These are phyloP conservation scores for Pleomassaria siparia DNA, from an alignment of 2,329 filamentous ascomycete species.

Conservation along the genomic window DNA sequence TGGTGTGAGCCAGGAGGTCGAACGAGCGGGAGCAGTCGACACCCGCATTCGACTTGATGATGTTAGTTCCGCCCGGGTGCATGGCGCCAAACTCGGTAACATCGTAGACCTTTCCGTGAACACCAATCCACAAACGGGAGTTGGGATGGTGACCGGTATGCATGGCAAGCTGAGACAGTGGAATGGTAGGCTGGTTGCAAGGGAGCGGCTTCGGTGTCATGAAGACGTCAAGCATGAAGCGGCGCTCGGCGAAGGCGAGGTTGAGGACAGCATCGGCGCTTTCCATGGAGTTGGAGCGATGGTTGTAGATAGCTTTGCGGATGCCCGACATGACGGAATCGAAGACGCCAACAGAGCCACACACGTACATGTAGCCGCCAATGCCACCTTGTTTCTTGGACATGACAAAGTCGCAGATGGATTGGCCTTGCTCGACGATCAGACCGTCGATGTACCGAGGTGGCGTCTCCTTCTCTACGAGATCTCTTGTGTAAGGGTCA, in stretches of 20 bases:
- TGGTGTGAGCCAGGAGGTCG: conserved; percentile 86
- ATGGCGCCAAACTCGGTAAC: conserved; percentile 77
- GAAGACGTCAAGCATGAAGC: conserved; percentile 29
- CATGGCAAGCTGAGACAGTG: conserved; percentile 23
- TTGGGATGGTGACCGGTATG: conserved; percentile 32
- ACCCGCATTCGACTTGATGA: conserved; percentile 82
- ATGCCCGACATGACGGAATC: conserved; percentile 60
- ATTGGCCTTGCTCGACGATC: conserved; percentile 55
- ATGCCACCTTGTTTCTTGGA: conserved; percentile 57
- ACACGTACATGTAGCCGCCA: conserved; percentile 51
- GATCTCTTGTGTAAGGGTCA: conserved; percentile 45
- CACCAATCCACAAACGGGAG: conserved; percentile 71
- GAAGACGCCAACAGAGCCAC: conserved; percentile 53
- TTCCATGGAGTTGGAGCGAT: conserved; percentile 25
- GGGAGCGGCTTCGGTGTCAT: conserved; percentile 29
- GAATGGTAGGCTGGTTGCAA: conserved; percentile 26
- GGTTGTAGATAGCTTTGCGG: conserved; percentile 53
- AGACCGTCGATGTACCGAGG: conserved; percentile 57
- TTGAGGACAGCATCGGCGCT: conserved; percentile 23
- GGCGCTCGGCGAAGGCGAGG: conserved; percentile 26
- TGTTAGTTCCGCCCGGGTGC: conserved; percentile 82
- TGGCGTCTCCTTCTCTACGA: conserved; percentile 53
- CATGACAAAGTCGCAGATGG: conserved; percentile 58
- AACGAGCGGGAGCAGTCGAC: conserved; percentile 89
- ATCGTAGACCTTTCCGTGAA: conserved; percentile 90